These are phyloP conservation scores for Wakefieldia striispora DNA, from an alignment of 768 basidiomycete genomes.

Conservation along the genomic window DNA sequence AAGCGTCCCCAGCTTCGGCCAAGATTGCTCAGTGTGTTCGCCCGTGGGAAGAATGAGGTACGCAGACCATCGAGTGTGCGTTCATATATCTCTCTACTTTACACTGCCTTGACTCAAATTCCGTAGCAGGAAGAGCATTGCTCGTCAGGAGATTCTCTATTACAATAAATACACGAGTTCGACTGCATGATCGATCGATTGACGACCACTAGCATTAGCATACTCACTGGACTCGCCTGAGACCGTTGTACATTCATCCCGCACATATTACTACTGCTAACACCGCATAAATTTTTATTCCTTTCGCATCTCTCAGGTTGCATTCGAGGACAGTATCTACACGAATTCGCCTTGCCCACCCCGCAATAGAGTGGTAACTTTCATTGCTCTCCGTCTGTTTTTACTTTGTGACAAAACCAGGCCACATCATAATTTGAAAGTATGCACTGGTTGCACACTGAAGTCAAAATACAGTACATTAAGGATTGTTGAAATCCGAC, in stretches of 20 bases:
- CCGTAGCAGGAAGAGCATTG: slow-evolving; percentile 4
- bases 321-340: too few relatives aligned
- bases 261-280: not conserved
- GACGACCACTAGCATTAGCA: not conserved
- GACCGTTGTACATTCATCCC: not conserved
- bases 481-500: slow-evolving; percentile 83
- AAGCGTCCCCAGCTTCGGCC: slow-evolving; percentile 27
- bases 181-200: slow-evolving; percentile 1
- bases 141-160: slow-evolving; percentile 2
- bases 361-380: too few relatives aligned
- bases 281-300: not conserved
- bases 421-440: too few relatives aligned
- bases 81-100: not conserved
- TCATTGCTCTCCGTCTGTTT: not conserved
- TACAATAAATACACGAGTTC: not conserved
- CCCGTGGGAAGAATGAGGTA: slow-evolving; percentile 21
- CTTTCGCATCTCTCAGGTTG: not conserved
- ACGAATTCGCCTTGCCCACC: too few relatives aligned
- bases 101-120: not conserved
- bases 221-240: not conserved
- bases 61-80: slow-evolving; percentile 13
- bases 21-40: slow-evolving; percentile 30
- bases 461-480: slow-evolving; percentile 27
- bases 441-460: slow-evolving; percentile 1
- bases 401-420: too few relatives aligned